Evolutionary conservation across 1,284 basidiomycete genomes (phyloP).

Genomic region (Tremellales sp.): DNA sequence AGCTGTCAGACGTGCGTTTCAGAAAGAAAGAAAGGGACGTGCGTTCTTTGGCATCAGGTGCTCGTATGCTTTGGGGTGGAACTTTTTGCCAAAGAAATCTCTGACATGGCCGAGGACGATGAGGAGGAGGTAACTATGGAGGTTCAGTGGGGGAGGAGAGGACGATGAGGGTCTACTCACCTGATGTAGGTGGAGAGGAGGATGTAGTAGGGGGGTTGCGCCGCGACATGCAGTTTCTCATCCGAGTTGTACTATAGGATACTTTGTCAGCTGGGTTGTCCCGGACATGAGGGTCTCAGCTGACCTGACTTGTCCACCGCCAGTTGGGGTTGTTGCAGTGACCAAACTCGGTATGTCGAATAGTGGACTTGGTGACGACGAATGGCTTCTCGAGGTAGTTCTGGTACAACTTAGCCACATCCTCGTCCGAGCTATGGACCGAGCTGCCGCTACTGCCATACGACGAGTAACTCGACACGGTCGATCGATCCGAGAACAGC

Average conservation of each 20-base stretch:
- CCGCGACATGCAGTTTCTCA: conserved; percentile 57
- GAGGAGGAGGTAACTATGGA: conserved; percentile 69
- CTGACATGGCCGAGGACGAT: conserved; percentile 88
- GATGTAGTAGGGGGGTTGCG: conserved; percentile 85
- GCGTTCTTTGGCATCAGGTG: conserved; percentile 80
- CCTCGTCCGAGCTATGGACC: conserved; percentile 16
- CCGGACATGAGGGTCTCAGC: conserved; percentile 1
- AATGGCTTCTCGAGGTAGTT: conserved; percentile 41
- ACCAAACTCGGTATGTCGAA: conserved; percentile 48
- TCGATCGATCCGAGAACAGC: conserved; percentile 34
- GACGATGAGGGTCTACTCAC: conserved; percentile 16
- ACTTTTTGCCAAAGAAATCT: conserved; percentile 89
- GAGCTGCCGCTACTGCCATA: conserved; percentile 16
- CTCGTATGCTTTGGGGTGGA: conserved; percentile 66
- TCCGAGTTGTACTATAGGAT: conserved; percentile 38
- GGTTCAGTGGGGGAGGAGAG: neutral
- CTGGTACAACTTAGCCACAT: conserved; percentile 38
- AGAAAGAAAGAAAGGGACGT: conserved; percentile 40
- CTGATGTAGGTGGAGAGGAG: conserved; percentile 82
- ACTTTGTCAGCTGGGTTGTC: neutral
- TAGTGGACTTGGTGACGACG: conserved; percentile 31
- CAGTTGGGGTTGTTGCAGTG: conserved; percentile 46
- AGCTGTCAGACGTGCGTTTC: conserved; percentile 1
- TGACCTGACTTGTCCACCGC: conserved; percentile 46
- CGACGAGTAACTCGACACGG: conserved; percentile 37